Conservation (phyloP, 202 grass and related monocot species). For the Eragrostis tef region DNA sequence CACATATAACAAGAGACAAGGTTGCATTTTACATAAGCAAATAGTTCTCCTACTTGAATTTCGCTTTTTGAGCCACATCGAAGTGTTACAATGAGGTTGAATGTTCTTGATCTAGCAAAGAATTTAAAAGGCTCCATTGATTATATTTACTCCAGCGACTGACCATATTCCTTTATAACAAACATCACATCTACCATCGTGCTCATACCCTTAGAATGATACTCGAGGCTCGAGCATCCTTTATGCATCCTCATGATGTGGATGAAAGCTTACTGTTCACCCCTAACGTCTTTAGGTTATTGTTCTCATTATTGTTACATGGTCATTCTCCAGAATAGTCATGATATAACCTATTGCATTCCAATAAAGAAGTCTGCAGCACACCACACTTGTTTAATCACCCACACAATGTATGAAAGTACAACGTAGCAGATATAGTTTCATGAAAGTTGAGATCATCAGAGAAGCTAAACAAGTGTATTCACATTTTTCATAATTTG, state of each 20-base stretch:
- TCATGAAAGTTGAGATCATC: slow-evolving; percentile 2
- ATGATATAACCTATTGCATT: slow-evolving; percentile 18
- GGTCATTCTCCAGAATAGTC: slow-evolving; percentile 7
- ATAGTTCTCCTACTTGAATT: slow-evolving; percentile 14
- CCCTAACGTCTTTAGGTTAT: not conserved
- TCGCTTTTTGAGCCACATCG: not conserved
- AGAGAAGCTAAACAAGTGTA: not conserved
- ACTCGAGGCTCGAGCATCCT: not conserved
- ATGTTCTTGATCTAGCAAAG: slow-evolving; percentile 2
- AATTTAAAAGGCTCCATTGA: slow-evolving; percentile 6
- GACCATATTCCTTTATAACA: not conserved
- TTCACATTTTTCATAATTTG: not conserved
- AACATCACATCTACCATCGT: slow-evolving; percentile 17
- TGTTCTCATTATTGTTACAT: slow-evolving; percentile 14
- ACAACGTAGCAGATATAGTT: no score
- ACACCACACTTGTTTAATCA: not conserved
- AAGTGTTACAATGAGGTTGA: not conserved
- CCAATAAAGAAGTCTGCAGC: slow-evolving; percentile 21
- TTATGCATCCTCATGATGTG: not conserved
- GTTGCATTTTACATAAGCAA: slow-evolving; percentile 6
- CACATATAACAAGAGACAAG: slow-evolving; percentile 5
- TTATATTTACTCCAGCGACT: not conserved
- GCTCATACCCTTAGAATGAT: not conserved
- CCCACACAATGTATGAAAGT: not conserved
- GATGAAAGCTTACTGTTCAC: not conserved